Evolutionary conservation across 257 asterid species (phyloP), one percentile per base, ranked within the genome.

Genomic region (Gentiana straminea): DNA sequence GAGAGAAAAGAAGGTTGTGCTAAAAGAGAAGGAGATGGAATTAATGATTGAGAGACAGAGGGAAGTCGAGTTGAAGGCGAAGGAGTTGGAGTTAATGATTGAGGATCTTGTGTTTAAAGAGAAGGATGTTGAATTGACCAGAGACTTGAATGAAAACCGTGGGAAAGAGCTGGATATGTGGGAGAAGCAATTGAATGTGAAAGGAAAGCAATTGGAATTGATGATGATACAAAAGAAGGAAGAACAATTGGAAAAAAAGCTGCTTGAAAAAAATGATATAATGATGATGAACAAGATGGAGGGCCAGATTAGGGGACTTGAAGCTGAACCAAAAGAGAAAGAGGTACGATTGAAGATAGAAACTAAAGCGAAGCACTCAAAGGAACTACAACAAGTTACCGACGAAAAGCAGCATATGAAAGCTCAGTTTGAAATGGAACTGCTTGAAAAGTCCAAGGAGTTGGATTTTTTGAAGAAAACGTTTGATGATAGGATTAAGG

Each of bases 181-280:
- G 55, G 77, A 82, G 65, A 68, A 63, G 63, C 59, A 46, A 55
- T 50, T 78, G 53, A 51, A 66, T 51, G 64, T 79, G 13, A 64
- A 62, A 64, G 69, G 41, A 54, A 72, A 52, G 57, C 69, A 75
- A 49, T 46, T 70, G 35, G 35, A 39, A 2, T 33, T 57, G 37
- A 34, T 12, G 13, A 54, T 33, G 63, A 24, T 24, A 24, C 24
- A 24, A 24, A 24, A 24, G 24, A 24, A 24, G 24, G 24, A 24
- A 24, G 24, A 24, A 24, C 24, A 24, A 24, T 24, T 24, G 24
- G 24, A 24, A 24, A 24, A 24, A 24, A 24, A 24, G 24, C 24
- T 24, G 24, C 24, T 24, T 24, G 24, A 24, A 24, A 24, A 24
- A 24, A 24, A 24, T 24, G 24, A 24, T 24, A 24, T 24, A 24